These are phyloP conservation scores for Xylaria grammica DNA, from an alignment of 495 filamentous ascomycete species.

Conservation along the genomic window DNA sequence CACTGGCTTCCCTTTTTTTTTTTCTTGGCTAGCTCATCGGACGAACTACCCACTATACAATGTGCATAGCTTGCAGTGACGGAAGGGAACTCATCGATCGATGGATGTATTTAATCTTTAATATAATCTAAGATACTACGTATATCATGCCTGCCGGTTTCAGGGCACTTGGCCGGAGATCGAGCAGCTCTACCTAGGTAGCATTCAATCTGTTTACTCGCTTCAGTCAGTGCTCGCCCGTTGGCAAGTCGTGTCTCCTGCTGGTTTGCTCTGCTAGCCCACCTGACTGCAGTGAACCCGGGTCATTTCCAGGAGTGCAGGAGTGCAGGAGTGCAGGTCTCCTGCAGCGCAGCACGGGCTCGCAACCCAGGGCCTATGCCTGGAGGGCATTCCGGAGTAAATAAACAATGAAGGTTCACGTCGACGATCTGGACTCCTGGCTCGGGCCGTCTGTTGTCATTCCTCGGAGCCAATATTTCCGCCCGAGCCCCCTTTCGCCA, in stretches of 20 bases:
- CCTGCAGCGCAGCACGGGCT: not conserved
- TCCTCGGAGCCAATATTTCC: constrained; percentile 22
- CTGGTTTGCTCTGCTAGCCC: not conserved
- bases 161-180: not conserved
- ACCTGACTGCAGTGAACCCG: not conserved
- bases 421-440: too few species aligned
- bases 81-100: too few species aligned
- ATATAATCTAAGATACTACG: too few species aligned
- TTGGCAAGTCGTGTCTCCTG: not conserved
- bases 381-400: not conserved
- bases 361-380: not conserved
- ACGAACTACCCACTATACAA: constrained; percentile 6
- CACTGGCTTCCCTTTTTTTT: not conserved
- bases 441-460: not conserved
- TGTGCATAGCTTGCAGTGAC: not conserved
- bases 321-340: not conserved
- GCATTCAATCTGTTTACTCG: not conserved
- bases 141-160: not conserved
- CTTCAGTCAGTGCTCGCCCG: too few species aligned
- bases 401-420: not conserved
- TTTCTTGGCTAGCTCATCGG: constrained; percentile 10
- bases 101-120: too few species aligned
- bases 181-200: not conserved
- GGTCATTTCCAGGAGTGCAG: not conserved
- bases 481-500: constrained; percentile 1